A percentile compares a stretch with the other conserved stretches of the same genome.
These are phyloP conservation scores for Chlorella sp. DNA, from an alignment of 139 green algal species.

Conservation along the genomic window DNA sequence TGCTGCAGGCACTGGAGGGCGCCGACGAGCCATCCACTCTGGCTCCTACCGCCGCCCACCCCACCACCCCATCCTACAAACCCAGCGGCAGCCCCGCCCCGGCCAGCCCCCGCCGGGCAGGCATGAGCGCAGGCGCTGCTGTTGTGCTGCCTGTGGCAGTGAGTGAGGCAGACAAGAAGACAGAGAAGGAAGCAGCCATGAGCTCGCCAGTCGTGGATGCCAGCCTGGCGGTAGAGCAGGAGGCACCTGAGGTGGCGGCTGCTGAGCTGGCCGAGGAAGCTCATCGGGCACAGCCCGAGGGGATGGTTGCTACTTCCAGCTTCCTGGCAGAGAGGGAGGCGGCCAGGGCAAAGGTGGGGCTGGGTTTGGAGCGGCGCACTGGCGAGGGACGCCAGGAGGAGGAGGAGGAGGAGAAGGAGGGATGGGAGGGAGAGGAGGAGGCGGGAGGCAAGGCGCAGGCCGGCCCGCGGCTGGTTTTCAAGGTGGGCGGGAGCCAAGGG, in stretches of 20 bases:
- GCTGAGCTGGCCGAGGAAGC: conserved; percentile 2
- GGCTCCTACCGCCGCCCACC: not conserved
- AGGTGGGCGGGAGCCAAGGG: too few species aligned
- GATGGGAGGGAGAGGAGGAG: not conserved
- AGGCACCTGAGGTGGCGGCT: not conserved
- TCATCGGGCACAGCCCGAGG: conserved; percentile 1
- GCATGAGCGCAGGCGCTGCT: not conserved
- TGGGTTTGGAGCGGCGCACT: not conserved
- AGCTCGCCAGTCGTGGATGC: not conserved
- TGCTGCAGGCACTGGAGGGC: conserved; percentile 9
- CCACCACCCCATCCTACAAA: not conserved
- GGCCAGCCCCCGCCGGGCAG: not conserved
- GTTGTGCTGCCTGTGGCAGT: conserved; percentile 7
- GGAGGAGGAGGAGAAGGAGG: not conserved
- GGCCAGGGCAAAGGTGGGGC: not conserved
- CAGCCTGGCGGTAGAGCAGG: conserved; percentile 28
- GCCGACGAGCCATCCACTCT: not conserved
- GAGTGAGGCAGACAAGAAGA: not conserved
- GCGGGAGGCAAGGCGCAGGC: too few species aligned
- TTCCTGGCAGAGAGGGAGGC: conserved; percentile 8
- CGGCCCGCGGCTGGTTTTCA: too few species aligned
- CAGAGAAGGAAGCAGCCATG: not conserved
- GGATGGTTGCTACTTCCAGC: conserved; percentile 1
- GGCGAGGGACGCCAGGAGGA: not conserved
- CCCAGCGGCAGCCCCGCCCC: not conserved